These are phyloP conservation scores for Meyerozyma carpophila DNA, from an alignment of 1,139 yeast species.

Conservation along the genomic window DNA sequence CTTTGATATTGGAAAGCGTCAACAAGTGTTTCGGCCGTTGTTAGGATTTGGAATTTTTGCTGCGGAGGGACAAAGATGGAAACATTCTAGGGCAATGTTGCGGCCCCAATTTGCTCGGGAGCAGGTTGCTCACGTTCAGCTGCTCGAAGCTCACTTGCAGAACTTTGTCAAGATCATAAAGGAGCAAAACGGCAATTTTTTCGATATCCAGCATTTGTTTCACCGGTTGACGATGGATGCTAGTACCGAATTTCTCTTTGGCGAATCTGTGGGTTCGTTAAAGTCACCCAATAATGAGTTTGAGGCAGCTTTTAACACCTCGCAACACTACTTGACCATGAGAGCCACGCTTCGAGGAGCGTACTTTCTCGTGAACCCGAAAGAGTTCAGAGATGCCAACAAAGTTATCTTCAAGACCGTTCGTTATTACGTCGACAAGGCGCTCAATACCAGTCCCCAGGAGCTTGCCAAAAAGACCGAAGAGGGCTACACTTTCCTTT, in stretches of 20 bases:
- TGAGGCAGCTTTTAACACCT: slow-evolving; percentile 7
- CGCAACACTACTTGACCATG: slow-evolving; percentile 8
- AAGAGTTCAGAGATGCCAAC: slow-evolving; percentile 7
- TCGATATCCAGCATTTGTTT: slow-evolving; percentile 36
- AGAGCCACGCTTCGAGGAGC: slow-evolving; percentile 8
- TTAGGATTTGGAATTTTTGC: slow-evolving; percentile 25
- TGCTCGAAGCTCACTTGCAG: slow-evolving; percentile 20
- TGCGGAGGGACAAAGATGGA: slow-evolving; percentile 23
- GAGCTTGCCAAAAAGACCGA: slow-evolving; percentile 8
- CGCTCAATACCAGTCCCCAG: slow-evolving; percentile 7
- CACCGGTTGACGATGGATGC: slow-evolving; percentile 36
- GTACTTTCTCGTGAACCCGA: slow-evolving; percentile 6
- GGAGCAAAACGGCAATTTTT: slow-evolving; percentile 14
- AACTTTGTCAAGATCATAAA: slow-evolving; percentile 13
- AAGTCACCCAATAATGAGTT: slow-evolving; percentile 15
- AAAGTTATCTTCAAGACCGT: slow-evolving; percentile 9
- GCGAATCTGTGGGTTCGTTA: slow-evolving; percentile 28
- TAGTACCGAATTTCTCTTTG: slow-evolving; percentile 38
- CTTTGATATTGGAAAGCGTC: slow-evolving; percentile 20
- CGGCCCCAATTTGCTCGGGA: slow-evolving; percentile 25
- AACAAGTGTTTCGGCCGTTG: slow-evolving; percentile 15
- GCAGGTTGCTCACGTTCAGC: slow-evolving; percentile 21
- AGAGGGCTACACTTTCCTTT: slow-evolving; percentile 10
- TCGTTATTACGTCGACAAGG: slow-evolving; percentile 10
- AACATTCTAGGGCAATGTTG: slow-evolving; percentile 22